Evolutionary conservation across 2,329 filamentous ascomycete species (phyloP), one percentile per base, ranked within the genome.

Genomic region (Aurifilum marmelostoma): DNA sequence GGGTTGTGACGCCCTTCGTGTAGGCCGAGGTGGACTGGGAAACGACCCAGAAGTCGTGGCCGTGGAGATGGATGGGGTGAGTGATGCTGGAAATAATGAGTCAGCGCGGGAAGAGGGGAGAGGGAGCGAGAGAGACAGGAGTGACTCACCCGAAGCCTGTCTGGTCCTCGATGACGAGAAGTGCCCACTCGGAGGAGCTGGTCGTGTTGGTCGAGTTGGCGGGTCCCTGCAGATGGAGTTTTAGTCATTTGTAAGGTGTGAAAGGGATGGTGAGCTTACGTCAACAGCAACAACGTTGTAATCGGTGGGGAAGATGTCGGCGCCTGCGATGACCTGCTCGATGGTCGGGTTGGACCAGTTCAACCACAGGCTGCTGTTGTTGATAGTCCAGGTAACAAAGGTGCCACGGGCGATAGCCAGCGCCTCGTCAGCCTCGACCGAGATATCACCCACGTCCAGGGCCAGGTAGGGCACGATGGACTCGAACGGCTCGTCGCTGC

Each of bases 1-100:
- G 69, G 5, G 58, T 56, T 3, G 73, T 62, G 5, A 63, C 59
- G 65, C 43, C 67, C 61, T 68, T 64, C 67, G 69, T 68, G 63
- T 69, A 76, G n/a, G 65, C 8, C 21, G 74, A 71, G 43, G 69
- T 63, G 43, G 73, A 75, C 76, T 80, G 69, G 21, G 77, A 75
- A 11, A 85, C 72, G 16, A 85, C 74, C 72, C 79, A 82, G 75
- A 85, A 85, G 67, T 85, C 80, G 73, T 86, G 84, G 7, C 84
- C 84, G 75, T 86, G 84, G 18, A 86, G 76, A 75, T 86, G 84
- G 74, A 84, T 82, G 0, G 83, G 82, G 71, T 84, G 83, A 34
- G 79, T 72, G 60, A 76, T 27, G 3, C 67, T 67, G 56, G 59
- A 7, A 6, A 61, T 14, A 14, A 21, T 16, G 34, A 24, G 34